Base-by-base conservation (phyloP, 106 monocot species). In the Acorus gramineus region DNA sequence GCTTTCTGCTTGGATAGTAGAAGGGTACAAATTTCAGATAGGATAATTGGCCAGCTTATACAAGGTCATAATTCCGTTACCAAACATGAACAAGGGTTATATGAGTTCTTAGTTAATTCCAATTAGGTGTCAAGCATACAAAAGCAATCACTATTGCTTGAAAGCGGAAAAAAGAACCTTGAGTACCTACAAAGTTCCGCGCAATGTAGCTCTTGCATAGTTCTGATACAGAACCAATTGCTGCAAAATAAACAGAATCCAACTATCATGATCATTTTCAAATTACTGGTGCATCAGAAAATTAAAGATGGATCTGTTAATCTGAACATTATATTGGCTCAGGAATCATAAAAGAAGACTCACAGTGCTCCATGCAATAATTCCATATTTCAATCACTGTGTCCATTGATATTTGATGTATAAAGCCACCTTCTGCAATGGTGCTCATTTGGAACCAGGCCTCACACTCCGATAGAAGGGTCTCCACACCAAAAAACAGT, bases 161-260 rank as follows among this genome's bases (percentile, higher is more conserved):
- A 54, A 66, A 9, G 14, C 4, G 3, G 44, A 66, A 46, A 66
- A 44, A 42, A 56, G n/a, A 12, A 13, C 10, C 49, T 3, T 62
- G 9, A 56, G 61, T 78, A 86, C 86, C 76, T 73, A 86, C 86
- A 86, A 86, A 86, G 62, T 86, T 76, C 52, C 42, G 79, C 44
- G 86, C 75, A 11, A 86, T 64, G 64, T 81, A 82, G 52, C 56
- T 48, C 58, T 61, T 60, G 60, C 86, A 86, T 42, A 52, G 44
- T 50, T 76, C 76, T 49, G 48, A 46, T 67, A 79, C 42, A 72
- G 60, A 86, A 44, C 14, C 50, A 57, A 86, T 46, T 49, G 73
- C 86, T 86, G 79, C 78, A 86, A 68, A 4, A 12, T 73, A 44
- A 72, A 28, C 28, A 28, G 28, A 28, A 28, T 28, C 28, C 28